phyloP scores from a whole-genome alignment of 106 monocot species.

The Dendrobium nobile region DNA sequence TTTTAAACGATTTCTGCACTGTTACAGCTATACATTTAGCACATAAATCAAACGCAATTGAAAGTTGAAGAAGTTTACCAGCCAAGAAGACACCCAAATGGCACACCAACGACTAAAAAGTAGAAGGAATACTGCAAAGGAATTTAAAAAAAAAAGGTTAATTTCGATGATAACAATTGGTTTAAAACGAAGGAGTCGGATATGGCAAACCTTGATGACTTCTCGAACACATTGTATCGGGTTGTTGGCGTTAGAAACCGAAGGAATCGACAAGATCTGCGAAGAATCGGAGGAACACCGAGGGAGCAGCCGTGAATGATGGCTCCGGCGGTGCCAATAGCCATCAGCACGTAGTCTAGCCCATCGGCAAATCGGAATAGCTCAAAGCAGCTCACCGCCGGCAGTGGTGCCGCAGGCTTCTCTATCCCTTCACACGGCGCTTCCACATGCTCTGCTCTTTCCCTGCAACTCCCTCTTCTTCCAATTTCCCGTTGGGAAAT shows the following conservation, averaged over 20 bases:
- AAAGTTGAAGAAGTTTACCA: constrained; percentile 17
- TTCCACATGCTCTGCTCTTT: neutral
- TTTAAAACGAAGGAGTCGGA: neutral
- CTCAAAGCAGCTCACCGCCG: constrained; percentile 25
- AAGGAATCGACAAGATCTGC: constrained; percentile 94
- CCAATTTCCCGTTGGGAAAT: constrained; percentile 5
- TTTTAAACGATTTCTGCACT: too few relatives aligned
- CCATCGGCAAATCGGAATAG: constrained; percentile 78
- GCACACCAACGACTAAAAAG: constrained; percentile 66
- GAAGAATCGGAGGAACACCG: constrained; percentile 89
- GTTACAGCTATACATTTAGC: neutral
- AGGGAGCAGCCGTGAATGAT: constrained; percentile 86
- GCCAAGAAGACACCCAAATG: constrained; percentile 78
- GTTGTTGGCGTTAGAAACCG: constrained; percentile 71
- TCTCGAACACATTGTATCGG: constrained; percentile 82
- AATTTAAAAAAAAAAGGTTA: neutral
- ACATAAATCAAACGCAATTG: neutral
- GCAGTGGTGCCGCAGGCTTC: constrained; percentile 14
- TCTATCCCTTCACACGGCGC: constrained; percentile 2
- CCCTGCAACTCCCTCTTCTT: neutral
- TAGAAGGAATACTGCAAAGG: constrained; percentile 59
- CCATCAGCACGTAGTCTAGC: constrained; percentile 65
- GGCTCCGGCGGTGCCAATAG: constrained; percentile 68
- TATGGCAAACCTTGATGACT: constrained; percentile 58
- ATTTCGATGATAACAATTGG: neutral